Conservation (phyloP, 257 asterid species). For the Ophiorrhiza pumila region DNA sequence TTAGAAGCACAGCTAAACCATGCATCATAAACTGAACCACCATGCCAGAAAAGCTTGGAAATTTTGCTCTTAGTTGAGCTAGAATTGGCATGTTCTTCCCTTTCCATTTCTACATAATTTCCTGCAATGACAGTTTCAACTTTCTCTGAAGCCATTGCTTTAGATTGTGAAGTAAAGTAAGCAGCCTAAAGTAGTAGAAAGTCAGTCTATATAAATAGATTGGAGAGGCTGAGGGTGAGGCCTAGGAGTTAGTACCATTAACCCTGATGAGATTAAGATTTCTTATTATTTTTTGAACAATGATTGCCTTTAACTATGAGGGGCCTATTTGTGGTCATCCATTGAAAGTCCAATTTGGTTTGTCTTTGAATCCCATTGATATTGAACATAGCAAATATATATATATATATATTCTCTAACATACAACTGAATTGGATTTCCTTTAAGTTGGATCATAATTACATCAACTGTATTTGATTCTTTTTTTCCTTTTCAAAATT, state of each 20-base stretch:
- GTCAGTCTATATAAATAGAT: neutral
- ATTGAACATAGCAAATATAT: neutral
- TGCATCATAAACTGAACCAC: slow-evolving; percentile 94
- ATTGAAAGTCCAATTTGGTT: slow-evolving; percentile 20
- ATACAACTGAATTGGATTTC: no score
- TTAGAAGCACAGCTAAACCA: slow-evolving; percentile 93
- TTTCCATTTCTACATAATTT: slow-evolving; percentile 76
- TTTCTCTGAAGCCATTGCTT: slow-evolving; percentile 74
- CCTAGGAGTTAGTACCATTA: neutral
- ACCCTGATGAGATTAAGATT: neutral
- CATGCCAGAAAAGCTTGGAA: slow-evolving; percentile 75
- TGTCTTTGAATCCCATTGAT: slow-evolving; percentile 8
- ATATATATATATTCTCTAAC: no score
- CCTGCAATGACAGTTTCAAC: slow-evolving; percentile 82
- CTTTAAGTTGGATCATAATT: no score
- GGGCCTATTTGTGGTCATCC: slow-evolving; percentile 29
- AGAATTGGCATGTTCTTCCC: slow-evolving; percentile 36
- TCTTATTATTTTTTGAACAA: slow-evolving; percentile 31
- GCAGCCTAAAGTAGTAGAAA: neutral
- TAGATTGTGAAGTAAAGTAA: neutral
- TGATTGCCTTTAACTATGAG: slow-evolving; percentile 48
- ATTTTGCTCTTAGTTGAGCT: slow-evolving; percentile 41
- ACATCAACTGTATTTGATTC: no score
- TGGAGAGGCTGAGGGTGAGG: neutral
- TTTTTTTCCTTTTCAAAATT: no score